Evolutionary conservation across 192 early-diverging fungal species (phyloP), one percentile per base, ranked within the genome.

Genomic region (Blastocladiella britannica): DNA sequence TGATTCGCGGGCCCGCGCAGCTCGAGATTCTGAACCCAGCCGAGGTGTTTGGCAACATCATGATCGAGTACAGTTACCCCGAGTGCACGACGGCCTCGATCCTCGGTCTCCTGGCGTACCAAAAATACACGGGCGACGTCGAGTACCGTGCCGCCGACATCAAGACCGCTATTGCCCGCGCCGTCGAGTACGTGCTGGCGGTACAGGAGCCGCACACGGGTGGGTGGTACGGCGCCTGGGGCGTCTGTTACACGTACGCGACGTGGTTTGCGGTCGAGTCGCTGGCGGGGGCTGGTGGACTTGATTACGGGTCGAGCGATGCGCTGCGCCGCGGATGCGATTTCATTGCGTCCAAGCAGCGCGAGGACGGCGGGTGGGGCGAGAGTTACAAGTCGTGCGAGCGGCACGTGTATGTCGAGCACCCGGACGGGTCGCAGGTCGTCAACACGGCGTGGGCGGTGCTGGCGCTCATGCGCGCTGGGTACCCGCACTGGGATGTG

Each of bases 11-110:
- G 4, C 80, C 85, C 7, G 58, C 70, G 62, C 67, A 83, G 68
- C 67, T 98, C 54, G 94, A 98, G 65, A 70, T 62, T 53, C 69
- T 98, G 58, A 98, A 98, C 65, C 88, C 94, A 15, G 87, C 94
- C 23, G 90, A 95, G 72, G 89, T 98, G 20, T 98, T 98, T 84
- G 90, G 88, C 56, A 86, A 86, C 59, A 91, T 93, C 59, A 96
- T 96, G 92, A 80, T 90, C 52, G 92, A 93, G 70, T 97, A 97
- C 75, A 72, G 72, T 53, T 98, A 98, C 70, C 87, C 89, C 18
- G 94, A 98, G 65, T 98, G 94, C 75, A 91, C 94, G 9, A 93
- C 92, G 7, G 84, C 91, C 26, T 88, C 85, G 7, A 67, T 98
- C 7, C 81, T 93, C 22, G 89, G 86, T 7, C 72, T 98, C 55